A percentile compares a stretch with the other conserved stretches of the same genome.
Conservation (phyloP, 352 stramenopile species). For the Phytophthora ohioensis region DNA sequence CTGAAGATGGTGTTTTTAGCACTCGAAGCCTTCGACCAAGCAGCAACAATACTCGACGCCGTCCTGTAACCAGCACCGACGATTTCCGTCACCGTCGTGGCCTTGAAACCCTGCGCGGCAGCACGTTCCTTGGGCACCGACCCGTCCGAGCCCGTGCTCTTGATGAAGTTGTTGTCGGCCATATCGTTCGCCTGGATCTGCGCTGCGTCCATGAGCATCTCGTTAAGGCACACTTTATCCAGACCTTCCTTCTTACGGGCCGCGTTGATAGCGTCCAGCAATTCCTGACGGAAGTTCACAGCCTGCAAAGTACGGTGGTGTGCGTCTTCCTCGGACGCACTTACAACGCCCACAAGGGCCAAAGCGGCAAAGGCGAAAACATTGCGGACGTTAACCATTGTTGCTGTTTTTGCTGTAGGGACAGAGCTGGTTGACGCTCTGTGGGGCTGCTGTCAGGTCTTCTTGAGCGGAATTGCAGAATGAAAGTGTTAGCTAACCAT, state of each 20-base stretch:
- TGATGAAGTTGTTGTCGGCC: conserved; percentile 45
- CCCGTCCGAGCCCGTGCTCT: conserved; percentile 46
- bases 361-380: conserved; percentile 20
- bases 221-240: conserved; percentile 52
- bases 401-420: conserved; percentile 28
- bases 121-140: conserved; percentile 45
- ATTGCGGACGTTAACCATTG: conserved; percentile 30
- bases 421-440: conserved; percentile 33
- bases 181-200: conserved; percentile 49
- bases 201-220: conserved; percentile 47
- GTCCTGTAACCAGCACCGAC: conserved; percentile 55
- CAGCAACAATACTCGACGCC: conserved; percentile 47
- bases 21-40: conserved; percentile 55
- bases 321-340: conserved; percentile 16
- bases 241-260: conserved; percentile 47
- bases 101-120: conserved; percentile 34
- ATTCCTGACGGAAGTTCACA: conserved; percentile 55
- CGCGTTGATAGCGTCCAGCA: conserved; percentile 48
- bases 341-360: conserved; percentile 26
- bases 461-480: conserved; percentile 38
- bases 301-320: conserved; percentile 41
- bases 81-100: conserved; percentile 46
- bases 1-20: conserved; percentile 52
- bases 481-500: conserved; percentile 36
- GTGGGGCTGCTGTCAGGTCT: conserved; percentile 15